Conservation (phyloP, 1,139 yeast species). For the Diutina sp. region DNA sequence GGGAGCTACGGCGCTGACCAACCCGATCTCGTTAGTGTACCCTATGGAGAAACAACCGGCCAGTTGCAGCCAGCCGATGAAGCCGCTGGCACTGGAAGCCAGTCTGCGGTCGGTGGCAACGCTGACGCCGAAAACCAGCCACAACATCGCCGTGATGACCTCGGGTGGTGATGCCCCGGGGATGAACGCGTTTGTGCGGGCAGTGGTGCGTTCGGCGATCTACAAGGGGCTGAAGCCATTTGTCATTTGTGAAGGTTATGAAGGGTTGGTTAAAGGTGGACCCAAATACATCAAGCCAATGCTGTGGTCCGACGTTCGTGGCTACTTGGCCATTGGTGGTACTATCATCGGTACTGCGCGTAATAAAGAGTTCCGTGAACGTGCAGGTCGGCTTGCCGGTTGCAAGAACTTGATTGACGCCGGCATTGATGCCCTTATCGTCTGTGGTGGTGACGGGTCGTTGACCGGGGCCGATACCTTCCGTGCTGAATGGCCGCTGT, state of each 20-base stretch:
- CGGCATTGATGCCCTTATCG: conserved; percentile 70
- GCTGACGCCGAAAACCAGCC: background rate
- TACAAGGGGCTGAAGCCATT: conserved; percentile 59
- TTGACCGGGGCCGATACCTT: conserved; percentile 75
- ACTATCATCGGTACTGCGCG: conserved; percentile 77
- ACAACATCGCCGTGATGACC: conserved; percentile 70
- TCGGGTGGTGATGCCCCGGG: conserved; percentile 87
- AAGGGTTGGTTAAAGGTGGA: conserved; percentile 65
- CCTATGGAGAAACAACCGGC: conserved; percentile 13
- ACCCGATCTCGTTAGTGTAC: conserved; percentile 44
- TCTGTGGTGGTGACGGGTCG: conserved; percentile 82
- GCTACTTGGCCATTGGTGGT: conserved; percentile 66
- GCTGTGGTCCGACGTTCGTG: conserved; percentile 71
- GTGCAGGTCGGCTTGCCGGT: conserved; percentile 54
- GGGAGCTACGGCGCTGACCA: conserved; percentile 51
- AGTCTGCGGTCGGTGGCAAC: background rate
- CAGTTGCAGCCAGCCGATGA: background rate
- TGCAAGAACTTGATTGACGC: conserved; percentile 56
- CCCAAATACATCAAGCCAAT: conserved; percentile 43
- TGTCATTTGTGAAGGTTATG: conserved; percentile 69
- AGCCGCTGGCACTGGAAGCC: background rate
- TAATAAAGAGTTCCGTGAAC: conserved; percentile 53
- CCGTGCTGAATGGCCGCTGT: conserved; percentile 69
- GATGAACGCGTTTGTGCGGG: conserved; percentile 74
- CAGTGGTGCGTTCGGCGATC: conserved; percentile 66